A percentile compares a stretch with the other conserved stretches of the same genome.
phyloP scores from a whole-genome alignment of 139 green algal species.

The Chlamydomonas eustigma region DNA sequence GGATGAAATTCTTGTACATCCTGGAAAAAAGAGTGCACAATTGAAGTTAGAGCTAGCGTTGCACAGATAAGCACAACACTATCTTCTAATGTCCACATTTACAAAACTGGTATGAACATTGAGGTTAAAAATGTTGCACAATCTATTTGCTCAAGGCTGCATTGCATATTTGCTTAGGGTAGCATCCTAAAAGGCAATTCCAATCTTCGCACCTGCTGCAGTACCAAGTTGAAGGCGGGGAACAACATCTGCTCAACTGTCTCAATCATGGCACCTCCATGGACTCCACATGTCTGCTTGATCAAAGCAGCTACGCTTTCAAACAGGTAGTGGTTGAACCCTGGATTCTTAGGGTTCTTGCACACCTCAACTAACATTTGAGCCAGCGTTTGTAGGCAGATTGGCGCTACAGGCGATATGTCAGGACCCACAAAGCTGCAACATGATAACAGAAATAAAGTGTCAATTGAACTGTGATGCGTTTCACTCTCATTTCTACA shows the following conservation, averaged over 20 bases:
- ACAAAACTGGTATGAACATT: no score
- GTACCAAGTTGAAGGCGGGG: conserved; percentile 89
- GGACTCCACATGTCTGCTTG: conserved; percentile 27
- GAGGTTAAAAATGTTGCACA: not conserved
- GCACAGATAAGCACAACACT: no score
- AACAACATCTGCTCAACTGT: conserved; percentile 84
- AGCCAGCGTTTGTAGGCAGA: conserved; percentile 54
- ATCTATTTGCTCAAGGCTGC: no score
- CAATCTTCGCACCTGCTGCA: conserved; percentile 65
- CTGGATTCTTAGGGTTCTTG: conserved; percentile 90
- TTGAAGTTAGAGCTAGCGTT: not conserved
- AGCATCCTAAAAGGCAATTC: no score
- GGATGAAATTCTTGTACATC: conserved; percentile 77
- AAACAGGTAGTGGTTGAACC: conserved; percentile 99
- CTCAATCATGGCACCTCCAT: conserved; percentile 44
- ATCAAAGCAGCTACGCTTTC: conserved; percentile 91
- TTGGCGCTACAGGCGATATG: conserved; percentile 55
- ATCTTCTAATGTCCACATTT: no score
- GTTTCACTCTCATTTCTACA: no score
- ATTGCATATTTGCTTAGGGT: no score
- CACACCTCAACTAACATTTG: conserved; percentile 70
- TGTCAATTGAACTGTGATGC: no score
- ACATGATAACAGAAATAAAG: not conserved
- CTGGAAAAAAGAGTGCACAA: not conserved
- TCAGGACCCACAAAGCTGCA: conserved; percentile 67